Base-by-base conservation (phyloP, 73 alveolate species). In the Stentor coeruleus region DNA sequence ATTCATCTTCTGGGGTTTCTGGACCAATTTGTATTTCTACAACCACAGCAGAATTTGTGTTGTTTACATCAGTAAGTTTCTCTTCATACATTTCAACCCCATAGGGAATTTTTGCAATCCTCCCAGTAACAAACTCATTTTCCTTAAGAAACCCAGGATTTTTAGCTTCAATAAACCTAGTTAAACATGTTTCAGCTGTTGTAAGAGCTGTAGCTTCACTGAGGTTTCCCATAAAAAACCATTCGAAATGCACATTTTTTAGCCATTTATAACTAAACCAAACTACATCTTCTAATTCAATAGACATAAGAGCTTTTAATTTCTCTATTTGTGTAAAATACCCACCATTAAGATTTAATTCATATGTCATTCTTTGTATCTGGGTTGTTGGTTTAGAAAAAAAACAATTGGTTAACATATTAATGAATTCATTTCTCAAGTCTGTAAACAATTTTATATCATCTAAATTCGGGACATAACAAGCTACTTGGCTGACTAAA, bases 221-320 rank as follows among this genome's bases (percentile, higher is more conserved):
- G 39, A 93, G 35, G 84, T 93, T 93, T 42, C 98, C 98, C 80
- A 80, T 84, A 3, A 93, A 88, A 4, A 87, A 76, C 93, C 93
- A 90, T 49, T 87, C 91, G 38, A 88, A 73, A 3, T 72, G 58
- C 35, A 82, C 74, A 59, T 74, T 75, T 37, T 82, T 87, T 28
- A 90, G 82, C 93, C 93, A 90, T 30, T 81, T 35, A 28, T 42
- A 3, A 42, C 74, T 28, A 11, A 74, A 59, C 3, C 59, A 20
- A 2, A 83, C 74, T 26, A 87, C 59, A 35, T 81, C 84, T 55
- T 87, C 84, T 28, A 83, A 83, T 4, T 86, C 77, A 58, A 90
- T 37, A 39, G 40, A 35, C 33, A 83, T 79, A 6, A 87, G 36
- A 30, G 84, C 81, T 28, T 39, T 38, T 77, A 76, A 73, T 14